Evolutionary conservation across 768 basidiomycete genomes (phyloP).

Genomic region (Tricholoma hemisulphureum): DNA sequence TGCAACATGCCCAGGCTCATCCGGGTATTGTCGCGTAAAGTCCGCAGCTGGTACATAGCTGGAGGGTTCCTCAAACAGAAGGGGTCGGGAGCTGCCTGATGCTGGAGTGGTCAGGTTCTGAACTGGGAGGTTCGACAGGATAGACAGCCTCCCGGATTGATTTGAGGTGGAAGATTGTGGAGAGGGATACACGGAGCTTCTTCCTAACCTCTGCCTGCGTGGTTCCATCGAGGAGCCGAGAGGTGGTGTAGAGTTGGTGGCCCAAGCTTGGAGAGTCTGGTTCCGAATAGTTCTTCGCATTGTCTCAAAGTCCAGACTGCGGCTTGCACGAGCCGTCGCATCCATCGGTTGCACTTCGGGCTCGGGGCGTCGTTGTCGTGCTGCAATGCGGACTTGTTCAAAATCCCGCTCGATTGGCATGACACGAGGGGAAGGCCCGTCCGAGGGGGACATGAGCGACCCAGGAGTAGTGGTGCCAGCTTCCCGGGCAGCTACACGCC

Average conservation of each 20-base stretch:
- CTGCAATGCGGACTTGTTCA: constrained; percentile 17
- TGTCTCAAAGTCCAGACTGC: constrained; percentile 19
- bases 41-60: constrained; percentile 28
- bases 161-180: constrained; percentile 24
- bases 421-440: constrained; percentile 9
- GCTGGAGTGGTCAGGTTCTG: constrained; percentile 38
- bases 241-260: background rate
- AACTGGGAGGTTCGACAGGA: constrained; percentile 42
- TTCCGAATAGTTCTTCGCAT: constrained; percentile 5
- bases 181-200: constrained; percentile 5
- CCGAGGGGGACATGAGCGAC: constrained; percentile 13
- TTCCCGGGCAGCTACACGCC: constrained; percentile 40
- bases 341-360: constrained; percentile 14
- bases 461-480: constrained; percentile 22
- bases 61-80: constrained; percentile 42
- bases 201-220: constrained; percentile 20
- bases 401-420: constrained; percentile 26
- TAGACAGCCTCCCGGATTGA: constrained; percentile 34
- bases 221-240: constrained; percentile 15
- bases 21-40: constrained; percentile 2
- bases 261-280: constrained; percentile 8
- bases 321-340: constrained; percentile 14
- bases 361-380: constrained; percentile 24
- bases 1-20: constrained; percentile 7
- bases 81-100: constrained; percentile 31